Evolutionary conservation across 305 asterid species (phyloP).

Genomic region (Solanum hybrid): DNA sequence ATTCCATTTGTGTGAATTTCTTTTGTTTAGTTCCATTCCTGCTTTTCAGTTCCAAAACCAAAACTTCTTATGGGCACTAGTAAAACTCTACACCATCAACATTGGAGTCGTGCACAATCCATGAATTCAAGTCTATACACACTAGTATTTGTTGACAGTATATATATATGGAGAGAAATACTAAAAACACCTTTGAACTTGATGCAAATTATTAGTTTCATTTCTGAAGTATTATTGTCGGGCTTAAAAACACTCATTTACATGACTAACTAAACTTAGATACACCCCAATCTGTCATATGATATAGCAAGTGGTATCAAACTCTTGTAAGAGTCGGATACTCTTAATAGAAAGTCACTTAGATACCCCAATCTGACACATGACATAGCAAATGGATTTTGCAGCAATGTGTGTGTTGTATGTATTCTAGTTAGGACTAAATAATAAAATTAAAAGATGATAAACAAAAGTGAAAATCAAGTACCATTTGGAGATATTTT

Average conservation of each 20-base stretch:
- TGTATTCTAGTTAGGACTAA: background rate
- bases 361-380: background rate
- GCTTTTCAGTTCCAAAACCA: background rate
- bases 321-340: background rate
- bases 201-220: background rate
- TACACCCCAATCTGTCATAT: background rate
- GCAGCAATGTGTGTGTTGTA: background rate
- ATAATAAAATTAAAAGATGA: background rate
- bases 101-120: background rate
- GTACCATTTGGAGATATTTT: constrained; percentile 29
- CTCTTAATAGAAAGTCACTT: background rate
- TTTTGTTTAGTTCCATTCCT: background rate
- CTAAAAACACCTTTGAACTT: background rate
- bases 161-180: too few relatives aligned
- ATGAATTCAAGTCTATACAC: background rate
- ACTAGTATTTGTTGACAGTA: background rate
- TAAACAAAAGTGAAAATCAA: background rate
- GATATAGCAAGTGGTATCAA: background rate
- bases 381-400: too few relatives aligned
- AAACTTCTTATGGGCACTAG: background rate
- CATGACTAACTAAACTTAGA: background rate
- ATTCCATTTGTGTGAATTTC: background rate
- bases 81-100: background rate
- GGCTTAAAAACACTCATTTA: too few relatives aligned
- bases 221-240: background rate